Base-by-base conservation (phyloP, 2,329 filamentous ascomycete genomes). In the Pseudocercospora fuligena region DNA sequence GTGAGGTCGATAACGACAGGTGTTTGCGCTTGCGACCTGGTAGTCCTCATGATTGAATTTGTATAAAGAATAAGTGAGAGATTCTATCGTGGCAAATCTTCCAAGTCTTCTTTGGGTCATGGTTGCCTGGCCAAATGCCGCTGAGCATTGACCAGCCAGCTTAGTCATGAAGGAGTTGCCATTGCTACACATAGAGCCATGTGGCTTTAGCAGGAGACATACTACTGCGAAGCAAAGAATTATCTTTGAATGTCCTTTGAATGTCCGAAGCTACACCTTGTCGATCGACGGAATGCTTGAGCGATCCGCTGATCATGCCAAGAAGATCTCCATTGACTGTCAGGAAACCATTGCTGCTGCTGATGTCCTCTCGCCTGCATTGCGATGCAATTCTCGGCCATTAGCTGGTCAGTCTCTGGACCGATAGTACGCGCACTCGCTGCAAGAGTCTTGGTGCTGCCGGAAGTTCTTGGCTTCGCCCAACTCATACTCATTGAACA, bases 341-440 rank as follows among this genome's bases (percentile, higher is more conserved):
- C 36, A n/a, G 1, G 14, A 40, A n/a, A 16, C 36, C 33, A 36
- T 36, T 5, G 33, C 33, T 5, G 33, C 33, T 14, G 12, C 1
- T 36, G 12, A 40, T 40, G 16, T 40, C 6, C 14, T 40, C n/a
- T 40, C 9, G 14, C 33, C 33, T 36, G 11, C 12, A 16, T 36
- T 36, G 33, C 33, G 12, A 16, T 16, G 33, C 36, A 40, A 40
- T 2, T 19, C 40, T 43, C 19, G 1, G 16, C 5, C 40, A 43
- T 43, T n/a, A 16, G 40, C 40, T 43, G 40, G 3, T 19, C 16
- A n/a, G 14, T 43, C 40, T 23, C 33, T 31, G 11, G 54, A 25
- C 14, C 57, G 57, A 61, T 29, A 29, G 46, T 64, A 67, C 9
- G 29, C 57, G 29, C 65, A 67, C 9, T 64, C 65, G 7, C 21